A percentile compares a stretch with the other conserved stretches of the same genome.
These are phyloP conservation scores for Thalassia testudinum DNA, from an alignment of 116 monocot species.

Conservation along the genomic window DNA sequence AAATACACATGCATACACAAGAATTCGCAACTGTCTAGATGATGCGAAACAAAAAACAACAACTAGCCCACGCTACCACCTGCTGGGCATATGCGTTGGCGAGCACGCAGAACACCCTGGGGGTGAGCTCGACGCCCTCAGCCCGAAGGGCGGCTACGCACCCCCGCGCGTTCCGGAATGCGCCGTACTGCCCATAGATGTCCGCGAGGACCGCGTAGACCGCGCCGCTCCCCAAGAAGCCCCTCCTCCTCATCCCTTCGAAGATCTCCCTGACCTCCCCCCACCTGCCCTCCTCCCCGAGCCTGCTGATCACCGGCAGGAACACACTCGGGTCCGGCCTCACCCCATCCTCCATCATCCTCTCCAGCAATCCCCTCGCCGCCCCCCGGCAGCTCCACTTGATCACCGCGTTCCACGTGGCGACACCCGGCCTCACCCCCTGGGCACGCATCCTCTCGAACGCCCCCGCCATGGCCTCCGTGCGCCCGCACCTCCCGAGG, in stretches of 20 bases:
- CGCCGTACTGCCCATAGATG: constrained; percentile 80
- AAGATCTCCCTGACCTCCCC: constrained; percentile 39
- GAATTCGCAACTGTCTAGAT: neutral
- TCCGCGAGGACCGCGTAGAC: constrained; percentile 57
- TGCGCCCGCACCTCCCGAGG: constrained; percentile 36
- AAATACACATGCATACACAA: too few species aligned
- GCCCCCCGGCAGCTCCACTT: constrained; percentile 44
- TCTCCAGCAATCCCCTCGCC: constrained; percentile 17
- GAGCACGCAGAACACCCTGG: constrained; percentile 47
- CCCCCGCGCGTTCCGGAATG: constrained; percentile 35
- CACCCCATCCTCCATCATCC: constrained; percentile 64
- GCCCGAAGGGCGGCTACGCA: constrained; percentile 52
- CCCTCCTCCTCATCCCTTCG: constrained; percentile 38
- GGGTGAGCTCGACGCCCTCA: constrained; percentile 38
- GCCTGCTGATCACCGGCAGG: constrained; percentile 27
- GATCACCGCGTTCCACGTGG: constrained; percentile 58
- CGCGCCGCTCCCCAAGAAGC: constrained; percentile 31
- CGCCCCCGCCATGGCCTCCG: constrained; percentile 28
- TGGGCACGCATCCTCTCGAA: constrained; percentile 42
- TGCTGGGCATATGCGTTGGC: constrained; percentile 87
- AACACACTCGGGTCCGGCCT: constrained; percentile 71
- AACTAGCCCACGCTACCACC: constrained; percentile 3
- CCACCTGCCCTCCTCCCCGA: constrained; percentile 73
- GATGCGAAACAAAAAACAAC: neutral
- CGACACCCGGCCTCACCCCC: constrained; percentile 41